Base-by-base conservation (phyloP, 1,284 basidiomycete genomes). In the Puccinia horiana region DNA sequence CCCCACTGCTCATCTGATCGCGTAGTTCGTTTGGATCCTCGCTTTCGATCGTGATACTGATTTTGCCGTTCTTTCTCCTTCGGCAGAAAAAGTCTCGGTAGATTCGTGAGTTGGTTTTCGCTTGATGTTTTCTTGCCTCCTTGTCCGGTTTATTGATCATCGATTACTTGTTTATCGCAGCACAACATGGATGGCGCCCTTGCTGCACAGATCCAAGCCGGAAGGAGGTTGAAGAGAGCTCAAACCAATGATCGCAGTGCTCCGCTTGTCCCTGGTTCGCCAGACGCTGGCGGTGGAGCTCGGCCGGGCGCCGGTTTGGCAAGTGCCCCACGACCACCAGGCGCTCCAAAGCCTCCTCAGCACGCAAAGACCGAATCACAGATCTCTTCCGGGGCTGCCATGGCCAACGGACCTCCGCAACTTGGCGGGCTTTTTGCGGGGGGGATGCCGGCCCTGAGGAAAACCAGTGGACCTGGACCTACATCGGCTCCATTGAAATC, bases 371-470 rank as follows among this genome's bases (percentile, higher is more conserved):
- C 26, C 26, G 67, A 73, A 32, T 56, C 58, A 2, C 61, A 47
- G 26, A 49, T 56, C 26, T 26, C 29, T 11, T n/a, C 52, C 8
- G 20, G 56, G 8, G 73, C 44, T 29, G 14, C 56, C 23, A 54
- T 69, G 61, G 29, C 32, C 18, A 65, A 63, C 75, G 81, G 75
- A 44, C 80, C 85, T 23, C 84, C 85, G 26, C 83, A 83, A 49
- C 83, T 85, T 74, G 85, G 84, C 23, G 85, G 85, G 1, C 76
- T 85, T 1, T 85, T 85, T 56, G 84, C 85, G 0, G 85, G 85
- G n/a, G 85, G 85, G 1, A 85, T 85, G 84, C 85, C 85, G 18
- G 85, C 85, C 26, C 83, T 85, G 63, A 85, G 84, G 77, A 81
- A 81, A 61, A 81, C 79, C 18, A 81, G 42, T 29, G 42, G 23